Percentiles rank a stretch among this genome's conserved stretches.
These are phyloP conservation scores for Halenospora varia DNA, from an alignment of 495 filamentous ascomycete species.

Conservation along the genomic window DNA sequence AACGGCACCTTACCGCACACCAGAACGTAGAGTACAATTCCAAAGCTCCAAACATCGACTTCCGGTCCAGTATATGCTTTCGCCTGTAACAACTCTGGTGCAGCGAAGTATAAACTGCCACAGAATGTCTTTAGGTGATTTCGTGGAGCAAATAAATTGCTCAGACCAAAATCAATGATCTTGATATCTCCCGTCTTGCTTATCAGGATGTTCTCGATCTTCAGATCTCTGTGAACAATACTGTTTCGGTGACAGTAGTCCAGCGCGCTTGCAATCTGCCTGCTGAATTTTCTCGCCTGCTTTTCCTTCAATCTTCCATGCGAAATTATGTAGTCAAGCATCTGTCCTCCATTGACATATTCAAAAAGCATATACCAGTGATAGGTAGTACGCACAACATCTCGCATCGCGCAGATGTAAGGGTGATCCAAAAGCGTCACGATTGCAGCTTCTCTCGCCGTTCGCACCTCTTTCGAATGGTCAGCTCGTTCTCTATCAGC, in stretches of 20 bases:
- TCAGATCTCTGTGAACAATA: slow-evolving; percentile 95
- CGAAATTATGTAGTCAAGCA: slow-evolving; percentile 99
- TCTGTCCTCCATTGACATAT: slow-evolving; percentile 98
- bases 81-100: slow-evolving; percentile 90
- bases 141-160: slow-evolving; percentile 90
- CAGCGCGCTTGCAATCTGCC: slow-evolving; percentile 96
- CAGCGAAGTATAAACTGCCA: slow-evolving; percentile 96
- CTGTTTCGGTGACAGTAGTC: slow-evolving; percentile 99
- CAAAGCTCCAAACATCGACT: slow-evolving; percentile 98
- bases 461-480: slow-evolving; percentile 94
- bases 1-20: slow-evolving; percentile 99
- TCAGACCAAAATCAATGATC: slow-evolving; percentile 98
- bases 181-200: slow-evolving; percentile 99
- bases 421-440: slow-evolving; percentile 93
- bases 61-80: slow-evolving; percentile 94
- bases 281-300: slow-evolving; percentile 93
- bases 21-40: slow-evolving; percentile 96
- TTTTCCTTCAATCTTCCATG: slow-evolving; percentile 98
- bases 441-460: slow-evolving; percentile 93
- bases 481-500: slow-evolving; percentile 85
- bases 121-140: slow-evolving; percentile 94
- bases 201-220: slow-evolving; percentile 99
- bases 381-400: slow-evolving; percentile 91
- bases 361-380: slow-evolving; percentile 99
- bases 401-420: slow-evolving; percentile 94